Evolutionary conservation across 2,329 filamentous ascomycete species (phyloP).

Genomic region (Fusarium nodosum): DNA sequence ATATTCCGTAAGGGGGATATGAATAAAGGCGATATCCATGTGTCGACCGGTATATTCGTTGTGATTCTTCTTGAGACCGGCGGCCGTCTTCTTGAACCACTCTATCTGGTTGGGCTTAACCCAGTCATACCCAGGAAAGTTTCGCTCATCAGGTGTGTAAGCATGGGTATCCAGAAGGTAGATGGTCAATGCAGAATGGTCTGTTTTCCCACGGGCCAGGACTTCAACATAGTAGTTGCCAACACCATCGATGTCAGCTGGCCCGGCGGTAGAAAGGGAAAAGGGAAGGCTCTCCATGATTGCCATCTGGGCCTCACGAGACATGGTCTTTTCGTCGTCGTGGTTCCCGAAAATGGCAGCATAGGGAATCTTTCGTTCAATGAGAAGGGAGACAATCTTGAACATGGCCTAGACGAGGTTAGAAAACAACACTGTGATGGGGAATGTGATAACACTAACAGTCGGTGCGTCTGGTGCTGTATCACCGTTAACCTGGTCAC

Average conservation of each 20-base stretch:
- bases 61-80: constrained; percentile 80
- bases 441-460: constrained; percentile 59
- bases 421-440: neutral
- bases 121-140: constrained; percentile 97
- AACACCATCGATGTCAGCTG: constrained; percentile 86
- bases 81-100: constrained; percentile 89
- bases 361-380: constrained; percentile 90
- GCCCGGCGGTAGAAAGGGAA: constrained; percentile 87
- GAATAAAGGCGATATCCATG: constrained; percentile 96
- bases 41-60: constrained; percentile 90
- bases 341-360: constrained; percentile 97
- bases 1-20: constrained; percentile 96
- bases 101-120: constrained; percentile 93
- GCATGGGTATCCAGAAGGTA: constrained; percentile 95
- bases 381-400: constrained; percentile 88
- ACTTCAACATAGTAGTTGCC: constrained; percentile 97
- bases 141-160: constrained; percentile 89
- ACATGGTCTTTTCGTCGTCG: constrained; percentile 89
- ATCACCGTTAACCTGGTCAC: constrained; percentile 96
- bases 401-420: constrained; percentile 77
- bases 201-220: constrained; percentile 80
- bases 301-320: constrained; percentile 83
- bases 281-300: constrained; percentile 89
- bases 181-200: constrained; percentile 92
- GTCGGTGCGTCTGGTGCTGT: constrained; percentile 92